Evolutionary conservation across 163 green algal genomes (phyloP).

Genomic region (Prototheca wickerhamii): DNA sequence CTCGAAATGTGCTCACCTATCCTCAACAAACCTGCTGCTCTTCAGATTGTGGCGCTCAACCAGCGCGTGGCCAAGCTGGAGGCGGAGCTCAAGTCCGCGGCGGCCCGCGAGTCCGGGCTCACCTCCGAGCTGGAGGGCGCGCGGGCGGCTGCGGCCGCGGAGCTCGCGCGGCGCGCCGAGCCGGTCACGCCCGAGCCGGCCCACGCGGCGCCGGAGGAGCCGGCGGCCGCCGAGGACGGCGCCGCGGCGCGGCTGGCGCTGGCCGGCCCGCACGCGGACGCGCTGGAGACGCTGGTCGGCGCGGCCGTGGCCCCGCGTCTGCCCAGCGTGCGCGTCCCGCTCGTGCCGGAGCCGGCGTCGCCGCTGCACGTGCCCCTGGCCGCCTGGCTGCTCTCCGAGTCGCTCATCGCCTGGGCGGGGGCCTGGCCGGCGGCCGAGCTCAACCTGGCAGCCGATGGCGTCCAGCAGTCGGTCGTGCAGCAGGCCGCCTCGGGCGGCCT

Average conservation of each 20-base stretch:
- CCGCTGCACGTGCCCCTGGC: slow-evolving; percentile 43
- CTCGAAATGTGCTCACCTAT: no score
- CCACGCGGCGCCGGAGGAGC: neutral
- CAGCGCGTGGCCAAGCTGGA: slow-evolving; percentile 79
- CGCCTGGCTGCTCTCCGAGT: slow-evolving; percentile 42
- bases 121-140: slow-evolving; percentile 37
- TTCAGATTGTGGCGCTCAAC: slow-evolving; percentile 68
- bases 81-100: slow-evolving; percentile 58
- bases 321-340: slow-evolving; percentile 1
- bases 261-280: slow-evolving; percentile 3
- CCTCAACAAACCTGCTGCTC: slow-evolving; percentile 23
- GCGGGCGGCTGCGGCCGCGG: neutral
- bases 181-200: neutral
- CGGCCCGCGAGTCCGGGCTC: slow-evolving; percentile 47
- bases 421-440: slow-evolving; percentile 30
- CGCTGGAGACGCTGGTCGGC: neutral
- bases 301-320: slow-evolving; percentile 8
- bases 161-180: neutral
- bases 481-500: slow-evolving; percentile 3
- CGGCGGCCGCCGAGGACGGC: slow-evolving; percentile 9
- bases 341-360: slow-evolving; percentile 8
- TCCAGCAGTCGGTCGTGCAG: slow-evolving; percentile 12
- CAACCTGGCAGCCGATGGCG: slow-evolving; percentile 3
- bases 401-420: slow-evolving; percentile 36
- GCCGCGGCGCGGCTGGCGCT: slow-evolving; percentile 11